These are phyloP conservation scores for Diddensiella caesifluorescens DNA, from an alignment of 805 yeast genomes.

Conservation along the genomic window DNA sequence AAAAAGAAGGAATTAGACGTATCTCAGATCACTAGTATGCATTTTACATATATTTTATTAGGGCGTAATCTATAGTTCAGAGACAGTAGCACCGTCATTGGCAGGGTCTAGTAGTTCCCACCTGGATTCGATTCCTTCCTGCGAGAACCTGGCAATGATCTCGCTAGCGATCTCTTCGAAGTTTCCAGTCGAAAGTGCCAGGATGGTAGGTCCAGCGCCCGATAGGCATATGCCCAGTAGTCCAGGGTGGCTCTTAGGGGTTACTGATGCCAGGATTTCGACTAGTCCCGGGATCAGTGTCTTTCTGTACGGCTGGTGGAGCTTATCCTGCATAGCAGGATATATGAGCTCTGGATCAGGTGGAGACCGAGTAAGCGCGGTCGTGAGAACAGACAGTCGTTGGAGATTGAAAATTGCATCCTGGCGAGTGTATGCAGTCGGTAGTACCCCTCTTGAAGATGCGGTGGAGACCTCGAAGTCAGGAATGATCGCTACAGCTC, in stretches of 20 bases:
- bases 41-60: no score
- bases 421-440: conserved; percentile 64
- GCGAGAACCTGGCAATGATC: conserved; percentile 62
- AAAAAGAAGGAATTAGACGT: no score
- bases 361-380: conserved; percentile 79
- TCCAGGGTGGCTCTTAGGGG: conserved; percentile 79
- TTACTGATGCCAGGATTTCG: conserved; percentile 70
- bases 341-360: conserved; percentile 81
- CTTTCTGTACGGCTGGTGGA: conserved; percentile 96
- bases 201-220: conserved; percentile 97
- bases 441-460: conserved; percentile 83
- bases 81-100: conserved; percentile 72
- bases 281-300: conserved; percentile 86
- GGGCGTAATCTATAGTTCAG: background rate
- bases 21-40: no score
- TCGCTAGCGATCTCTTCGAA: conserved; percentile 77
- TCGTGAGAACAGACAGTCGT: conserved; percentile 85
- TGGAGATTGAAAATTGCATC: conserved; percentile 92
- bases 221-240: conserved; percentile 89
- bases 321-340: conserved; percentile 93
- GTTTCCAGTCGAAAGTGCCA: conserved; percentile 86
- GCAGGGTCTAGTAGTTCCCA: conserved; percentile 88
- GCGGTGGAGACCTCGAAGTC: conserved; percentile 94
- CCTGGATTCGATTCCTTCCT: conserved; percentile 61
- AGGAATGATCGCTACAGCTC: conserved; percentile 89